These are phyloP conservation scores for Vickermania ingenoplastis DNA, from an alignment of 208 protist species.

Conservation along the genomic window DNA sequence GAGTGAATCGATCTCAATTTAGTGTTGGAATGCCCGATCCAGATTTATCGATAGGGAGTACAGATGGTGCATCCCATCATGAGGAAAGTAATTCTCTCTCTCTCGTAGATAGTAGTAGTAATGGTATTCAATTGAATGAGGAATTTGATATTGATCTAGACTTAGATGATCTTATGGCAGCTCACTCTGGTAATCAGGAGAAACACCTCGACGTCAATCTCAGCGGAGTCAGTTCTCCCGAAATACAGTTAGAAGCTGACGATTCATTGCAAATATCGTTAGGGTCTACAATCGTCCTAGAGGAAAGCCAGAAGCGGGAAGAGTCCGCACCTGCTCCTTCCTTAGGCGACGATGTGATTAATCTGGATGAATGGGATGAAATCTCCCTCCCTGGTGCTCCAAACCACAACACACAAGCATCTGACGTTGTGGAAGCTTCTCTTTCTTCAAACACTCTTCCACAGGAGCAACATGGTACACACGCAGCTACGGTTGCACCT, in stretches of 20 bases:
- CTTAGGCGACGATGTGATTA: background rate
- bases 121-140: conserved; percentile 3
- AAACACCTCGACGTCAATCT: background rate
- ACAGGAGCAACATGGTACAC: too few relatives aligned
- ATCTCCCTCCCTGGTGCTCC: too few relatives aligned
- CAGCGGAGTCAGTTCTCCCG: background rate
- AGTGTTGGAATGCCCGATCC: too few relatives aligned
- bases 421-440: too few relatives aligned
- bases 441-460: too few relatives aligned
- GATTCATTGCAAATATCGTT: conserved; percentile 2
- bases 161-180: background rate
- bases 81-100: conserved; percentile 21
- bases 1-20: background rate
- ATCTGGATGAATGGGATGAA: background rate
- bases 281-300: too few relatives aligned
- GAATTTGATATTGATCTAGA: background rate
- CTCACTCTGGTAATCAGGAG: background rate
- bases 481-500: too few relatives aligned
- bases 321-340: too few relatives aligned
- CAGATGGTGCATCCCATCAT: too few relatives aligned
- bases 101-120: background rate
- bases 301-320: too few relatives aligned
- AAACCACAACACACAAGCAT: too few relatives aligned
- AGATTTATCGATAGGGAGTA: too few relatives aligned
- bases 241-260: background rate